A percentile compares a stretch with the other conserved stretches of the same genome.
Conservation (phyloP, 164 flowering plant species). For the Sextonia rubra region DNA sequence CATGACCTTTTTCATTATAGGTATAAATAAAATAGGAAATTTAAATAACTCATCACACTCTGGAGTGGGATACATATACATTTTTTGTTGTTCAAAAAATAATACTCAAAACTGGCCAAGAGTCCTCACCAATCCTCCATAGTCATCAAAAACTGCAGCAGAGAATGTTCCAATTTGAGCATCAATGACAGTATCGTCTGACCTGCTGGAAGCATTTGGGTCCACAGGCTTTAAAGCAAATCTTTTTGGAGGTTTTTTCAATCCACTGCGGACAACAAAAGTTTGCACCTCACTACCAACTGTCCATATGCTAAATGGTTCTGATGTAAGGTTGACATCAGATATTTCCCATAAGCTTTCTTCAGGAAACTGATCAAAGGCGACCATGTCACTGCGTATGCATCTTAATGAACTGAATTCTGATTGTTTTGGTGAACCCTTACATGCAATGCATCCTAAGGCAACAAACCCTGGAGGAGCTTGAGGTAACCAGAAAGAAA, state of each 20-base stretch:
- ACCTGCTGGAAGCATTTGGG: constrained; percentile 38
- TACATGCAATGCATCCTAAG: constrained; percentile 87
- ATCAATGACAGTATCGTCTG: constrained; percentile 72
- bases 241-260: constrained; percentile 83
- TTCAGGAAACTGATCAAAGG: constrained; percentile 71
- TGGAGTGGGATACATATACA: neutral
- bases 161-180: constrained; percentile 83
- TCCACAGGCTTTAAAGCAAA: constrained; percentile 81
- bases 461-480: constrained; percentile 94
- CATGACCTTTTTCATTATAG: too few species aligned
- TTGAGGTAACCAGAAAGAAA: constrained; percentile 91
- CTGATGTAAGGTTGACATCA: constrained; percentile 39
- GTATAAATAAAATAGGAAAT: neutral
- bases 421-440: constrained; percentile 58
- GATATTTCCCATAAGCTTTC: constrained; percentile 92
- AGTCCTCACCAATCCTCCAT: constrained; percentile 84
- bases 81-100: neutral
- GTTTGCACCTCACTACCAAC: constrained; percentile 75
- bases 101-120: constrained; percentile 1
- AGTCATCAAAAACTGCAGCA: constrained; percentile 92
- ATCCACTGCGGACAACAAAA: constrained; percentile 71
- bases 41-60: neutral
- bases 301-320: constrained; percentile 80
- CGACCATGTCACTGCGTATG: constrained; percentile 85
- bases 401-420: constrained; percentile 70